Percentiles rank a stretch among this genome's conserved stretches.
These are phyloP conservation scores for Cladophialophora chaetospira DNA, from an alignment of 2,329 filamentous ascomycete species.

Conservation along the genomic window DNA sequence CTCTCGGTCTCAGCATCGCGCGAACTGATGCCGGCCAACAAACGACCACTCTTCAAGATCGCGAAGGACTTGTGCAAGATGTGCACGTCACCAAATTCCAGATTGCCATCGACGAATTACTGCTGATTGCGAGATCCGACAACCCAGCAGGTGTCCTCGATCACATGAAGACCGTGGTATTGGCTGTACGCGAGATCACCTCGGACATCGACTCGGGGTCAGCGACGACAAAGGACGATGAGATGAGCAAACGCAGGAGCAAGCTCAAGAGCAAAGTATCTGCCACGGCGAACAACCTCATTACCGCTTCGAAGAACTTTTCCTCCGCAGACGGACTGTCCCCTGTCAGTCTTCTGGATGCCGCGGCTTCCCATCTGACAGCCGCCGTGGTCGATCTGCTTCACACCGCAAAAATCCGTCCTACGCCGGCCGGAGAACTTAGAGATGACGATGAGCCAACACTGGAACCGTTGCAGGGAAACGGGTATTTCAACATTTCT, in stretches of 20 bases:
- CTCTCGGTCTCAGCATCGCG: conserved; percentile 65
- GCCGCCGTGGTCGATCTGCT: conserved; percentile 84
- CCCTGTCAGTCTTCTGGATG: conserved; percentile 90
- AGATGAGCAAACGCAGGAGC: conserved; percentile 60
- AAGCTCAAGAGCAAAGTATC: conserved; percentile 81
- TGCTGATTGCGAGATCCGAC: conserved; percentile 74
- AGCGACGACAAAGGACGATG: conserved; percentile 54
- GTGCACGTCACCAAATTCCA: conserved; percentile 95
- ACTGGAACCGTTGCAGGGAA: conserved; percentile 64
- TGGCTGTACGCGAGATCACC: conserved; percentile 79
- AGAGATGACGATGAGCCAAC: conserved; percentile 71
- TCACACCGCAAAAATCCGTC: conserved; percentile 77
- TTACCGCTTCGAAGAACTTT: conserved; percentile 93
- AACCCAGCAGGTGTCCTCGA: conserved; percentile 75
- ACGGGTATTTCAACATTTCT: conserved; percentile 67
- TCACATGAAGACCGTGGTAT: conserved; percentile 82
- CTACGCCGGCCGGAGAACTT: conserved; percentile 73
- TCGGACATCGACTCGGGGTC: conserved; percentile 70
- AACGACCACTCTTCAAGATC: conserved; percentile 69
- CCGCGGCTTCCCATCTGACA: conserved; percentile 86
- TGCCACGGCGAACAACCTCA: conserved; percentile 92
- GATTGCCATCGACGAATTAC: conserved; percentile 85
- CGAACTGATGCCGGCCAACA: conserved; percentile 47
- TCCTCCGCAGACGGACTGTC: conserved; percentile 79
- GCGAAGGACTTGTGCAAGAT: conserved; percentile 81